Base-by-base conservation (phyloP, 768 basidiomycete species). In the Russula brevipes region DNA sequence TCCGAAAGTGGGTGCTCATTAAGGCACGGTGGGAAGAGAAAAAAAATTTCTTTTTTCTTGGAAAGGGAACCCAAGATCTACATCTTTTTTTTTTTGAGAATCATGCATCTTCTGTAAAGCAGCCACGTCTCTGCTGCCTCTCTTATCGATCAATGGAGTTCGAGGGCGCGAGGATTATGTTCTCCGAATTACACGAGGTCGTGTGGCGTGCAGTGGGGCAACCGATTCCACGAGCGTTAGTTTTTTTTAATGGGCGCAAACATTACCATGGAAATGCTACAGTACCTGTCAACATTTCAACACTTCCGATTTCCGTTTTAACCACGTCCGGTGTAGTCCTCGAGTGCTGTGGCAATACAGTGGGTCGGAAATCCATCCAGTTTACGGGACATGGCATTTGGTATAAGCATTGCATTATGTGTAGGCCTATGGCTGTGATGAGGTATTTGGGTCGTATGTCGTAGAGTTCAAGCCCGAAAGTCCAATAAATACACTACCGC, bases 321-420 rank as follows among this genome's bases (percentile, higher is more conserved):
- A 1, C 24, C 24, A 24, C 24, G 24, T 24, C 24, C 24, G 24
- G 24, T 24, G 24, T 61, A 16, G 44, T 38, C 24, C 4, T 33
- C 33, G 2, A 10, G 30, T 33, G 2, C 31, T 19, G 35, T 53
- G 59, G 44, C 59, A 17, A 19, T 52, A 24, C 24, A 52, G 31
- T 4, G 3, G 2, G 11, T 39, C 38, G 36, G 36, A 24, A 42
- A 3, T 16, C 11, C 12, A 10, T 47, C 24, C 24, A 45, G 35
- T 42, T 35, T 45, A 30, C 49, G 57, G 47, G 38, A 31, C 3
- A 55, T 54, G 45, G 11, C 44, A 44, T 50, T 47, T 42, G 58
- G 63, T 64, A 64, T 55, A 55, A 64, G 54, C 63, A 60, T 59
- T 46, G 58, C 58, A 60, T 64, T 64, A 64, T 55, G 31, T 47